A percentile compares a stretch with the other conserved stretches of the same genome.
Conservation (phyloP, 2,329 filamentous ascomycete genomes). For the Pseudocercospora crystallina region DNA sequence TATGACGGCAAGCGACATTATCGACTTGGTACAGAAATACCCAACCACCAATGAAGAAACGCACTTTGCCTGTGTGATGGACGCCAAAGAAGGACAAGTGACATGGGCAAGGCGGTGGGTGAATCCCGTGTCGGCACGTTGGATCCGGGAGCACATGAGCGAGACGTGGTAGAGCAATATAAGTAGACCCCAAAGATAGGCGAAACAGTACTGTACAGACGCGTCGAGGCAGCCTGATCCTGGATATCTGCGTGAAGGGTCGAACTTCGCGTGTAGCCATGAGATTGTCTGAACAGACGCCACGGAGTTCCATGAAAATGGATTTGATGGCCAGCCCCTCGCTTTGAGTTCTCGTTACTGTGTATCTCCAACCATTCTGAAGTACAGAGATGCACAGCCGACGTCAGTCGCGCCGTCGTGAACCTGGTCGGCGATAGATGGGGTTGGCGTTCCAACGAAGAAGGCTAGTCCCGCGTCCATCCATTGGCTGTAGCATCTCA, state of each 20-base stretch:
- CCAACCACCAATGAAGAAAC: constrained; percentile 59
- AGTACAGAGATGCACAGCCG: constrained; percentile 1
- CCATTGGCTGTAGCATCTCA: constrained; percentile 11
- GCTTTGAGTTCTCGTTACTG: constrained; percentile 3
- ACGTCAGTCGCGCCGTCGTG: constrained; percentile 7
- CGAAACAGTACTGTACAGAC: background rate
- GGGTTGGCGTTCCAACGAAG: constrained; percentile 2
- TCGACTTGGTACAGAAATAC: constrained; percentile 51
- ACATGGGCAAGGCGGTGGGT: constrained; percentile 25
- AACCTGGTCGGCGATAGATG: constrained; percentile 3
- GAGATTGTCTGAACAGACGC: no score
- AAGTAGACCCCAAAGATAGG: constrained; percentile 1
- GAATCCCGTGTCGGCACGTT: constrained; percentile 19
- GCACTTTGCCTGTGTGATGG: constrained; percentile 60
- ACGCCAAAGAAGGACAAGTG: constrained; percentile 40
- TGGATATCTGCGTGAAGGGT: background rate
- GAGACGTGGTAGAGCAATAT: constrained; percentile 8
- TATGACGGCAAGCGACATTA: constrained; percentile 39
- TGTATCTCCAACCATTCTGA: constrained; percentile 7
- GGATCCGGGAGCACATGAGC: constrained; percentile 23
- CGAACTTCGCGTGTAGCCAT: constrained; percentile 2
- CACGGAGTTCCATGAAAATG: background rate
- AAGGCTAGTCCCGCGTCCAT: background rate
- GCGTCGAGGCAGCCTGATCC: no score
- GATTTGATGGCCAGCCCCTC: constrained; percentile 2